These are phyloP conservation scores for Globisporangium emineosum DNA, from an alignment of 352 stramenopile genomes.

Conservation along the genomic window DNA sequence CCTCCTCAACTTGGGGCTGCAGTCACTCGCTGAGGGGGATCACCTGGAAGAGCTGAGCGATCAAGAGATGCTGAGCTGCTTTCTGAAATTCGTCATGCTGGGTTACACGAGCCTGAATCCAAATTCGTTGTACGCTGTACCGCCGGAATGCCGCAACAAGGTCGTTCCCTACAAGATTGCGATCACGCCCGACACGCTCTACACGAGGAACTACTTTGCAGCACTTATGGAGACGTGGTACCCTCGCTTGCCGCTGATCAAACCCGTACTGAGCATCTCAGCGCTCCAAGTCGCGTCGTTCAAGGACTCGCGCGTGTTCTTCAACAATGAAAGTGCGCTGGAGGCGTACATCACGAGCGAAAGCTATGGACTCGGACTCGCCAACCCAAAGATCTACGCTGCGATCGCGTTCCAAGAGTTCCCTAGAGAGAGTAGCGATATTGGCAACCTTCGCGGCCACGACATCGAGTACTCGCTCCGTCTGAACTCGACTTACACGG, in stretches of 20 bases:
- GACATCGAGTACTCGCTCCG: slow-evolving; percentile 61
- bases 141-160: slow-evolving; percentile 40
- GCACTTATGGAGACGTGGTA: slow-evolving; percentile 49
- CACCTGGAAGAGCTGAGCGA: slow-evolving; percentile 40
- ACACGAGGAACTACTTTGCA: slow-evolving; percentile 64
- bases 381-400: slow-evolving; percentile 62
- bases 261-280: slow-evolving; percentile 34
- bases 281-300: slow-evolving; percentile 53
- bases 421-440: slow-evolving; percentile 24
- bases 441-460: slow-evolving; percentile 34
- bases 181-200: slow-evolving; percentile 62
- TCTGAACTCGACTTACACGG: slow-evolving; percentile 55
- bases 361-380: slow-evolving; percentile 44
- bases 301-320: slow-evolving; percentile 53
- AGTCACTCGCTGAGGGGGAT: slow-evolving; percentile 40
- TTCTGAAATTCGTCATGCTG: slow-evolving; percentile 45
- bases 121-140: slow-evolving; percentile 39
- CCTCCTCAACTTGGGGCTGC: slow-evolving; percentile 48
- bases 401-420: slow-evolving; percentile 62
- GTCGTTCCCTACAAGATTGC: slow-evolving; percentile 73
- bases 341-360: slow-evolving; percentile 51
- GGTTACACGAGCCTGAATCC: slow-evolving; percentile 42
- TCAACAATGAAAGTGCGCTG: slow-evolving; percentile 45
- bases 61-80: slow-evolving; percentile 37
- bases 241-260: slow-evolving; percentile 47